Conservation (phyloP, 306 rosid genomes). For the Ceratonia siliqua region DNA sequence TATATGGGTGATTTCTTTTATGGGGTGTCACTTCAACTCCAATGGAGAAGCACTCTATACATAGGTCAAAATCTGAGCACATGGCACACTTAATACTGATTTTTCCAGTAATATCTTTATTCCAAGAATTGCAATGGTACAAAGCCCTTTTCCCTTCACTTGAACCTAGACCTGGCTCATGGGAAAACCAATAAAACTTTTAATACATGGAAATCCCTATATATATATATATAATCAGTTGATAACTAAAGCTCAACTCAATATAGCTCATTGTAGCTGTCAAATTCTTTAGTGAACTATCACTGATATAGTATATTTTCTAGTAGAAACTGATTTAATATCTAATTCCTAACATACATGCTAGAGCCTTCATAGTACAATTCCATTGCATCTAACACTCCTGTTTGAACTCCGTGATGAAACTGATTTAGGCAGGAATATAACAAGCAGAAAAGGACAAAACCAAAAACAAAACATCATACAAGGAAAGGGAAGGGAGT, state of each 20-base stretch:
- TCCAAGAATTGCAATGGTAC: conserved; percentile 97
- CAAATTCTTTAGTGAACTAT: background rate
- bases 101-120: conserved; percentile 94
- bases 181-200: conserved; percentile 18
- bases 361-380: background rate
- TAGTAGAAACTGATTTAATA: background rate
- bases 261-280: background rate
- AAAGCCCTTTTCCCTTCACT: conserved; percentile 84
- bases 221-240: background rate
- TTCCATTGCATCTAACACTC: conserved; percentile 2
- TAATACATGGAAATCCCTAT: conserved; percentile 10
- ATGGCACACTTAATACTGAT: conserved; percentile 84
- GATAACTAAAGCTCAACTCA: conserved; percentile 6
- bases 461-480: conserved; percentile 20
- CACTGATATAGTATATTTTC: background rate
- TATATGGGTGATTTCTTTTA: conserved; percentile 84
- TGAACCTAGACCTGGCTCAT: conserved; percentile 73
- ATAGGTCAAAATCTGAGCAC: conserved; percentile 97
- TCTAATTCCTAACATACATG: background rate
- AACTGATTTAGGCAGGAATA: too few species aligned
- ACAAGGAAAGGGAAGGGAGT: conserved; percentile 4
- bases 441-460: conserved; percentile 41
- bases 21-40: conserved; percentile 96
- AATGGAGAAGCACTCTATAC: conserved; percentile 93
- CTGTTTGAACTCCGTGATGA: too few species aligned